Percentiles rank a stretch among this genome's conserved stretches.
Evolutionary conservation across 176 grass and related monocot genomes (phyloP).

Genomic region (Phoenix dactylifera): DNA sequence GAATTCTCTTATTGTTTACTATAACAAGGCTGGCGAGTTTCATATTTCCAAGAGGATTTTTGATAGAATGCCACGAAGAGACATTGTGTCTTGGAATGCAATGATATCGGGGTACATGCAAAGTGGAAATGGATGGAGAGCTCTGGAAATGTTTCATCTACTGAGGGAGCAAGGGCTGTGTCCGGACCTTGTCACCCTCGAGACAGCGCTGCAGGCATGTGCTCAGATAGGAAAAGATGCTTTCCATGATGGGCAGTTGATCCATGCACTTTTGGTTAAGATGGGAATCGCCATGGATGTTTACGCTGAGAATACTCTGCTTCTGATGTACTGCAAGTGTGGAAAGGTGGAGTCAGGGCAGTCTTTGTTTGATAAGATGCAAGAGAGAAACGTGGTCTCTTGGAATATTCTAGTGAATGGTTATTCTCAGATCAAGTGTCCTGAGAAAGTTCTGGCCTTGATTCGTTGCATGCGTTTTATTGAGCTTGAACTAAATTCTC

Average conservation of each 20-base stretch:
- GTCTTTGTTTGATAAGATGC: slow-evolving; percentile 11
- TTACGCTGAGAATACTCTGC: slow-evolving; percentile 10
- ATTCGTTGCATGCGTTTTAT: not conserved
- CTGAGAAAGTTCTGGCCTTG: slow-evolving; percentile 3
- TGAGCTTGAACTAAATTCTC: slow-evolving; percentile 11
- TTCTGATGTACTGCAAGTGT: slow-evolving; percentile 18
- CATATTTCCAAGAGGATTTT: slow-evolving; percentile 17
- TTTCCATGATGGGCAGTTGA: not conserved
- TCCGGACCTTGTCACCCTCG: not conserved
- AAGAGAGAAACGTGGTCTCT: slow-evolving; percentile 14
- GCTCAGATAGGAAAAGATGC: slow-evolving; percentile 10
- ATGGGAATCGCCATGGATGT: slow-evolving; percentile 1
- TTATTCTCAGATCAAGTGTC: slow-evolving; percentile 8
- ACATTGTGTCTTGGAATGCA: slow-evolving; percentile 18
- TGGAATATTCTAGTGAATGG: slow-evolving; percentile 19
- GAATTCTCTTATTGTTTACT: slow-evolving; percentile 23
- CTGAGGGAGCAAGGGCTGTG: not conserved
- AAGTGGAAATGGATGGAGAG: slow-evolving; percentile 5
- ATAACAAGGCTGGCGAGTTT: slow-evolving; percentile 9
- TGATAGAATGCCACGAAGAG: slow-evolving; percentile 2
- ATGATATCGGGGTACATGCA: slow-evolving; percentile 12
- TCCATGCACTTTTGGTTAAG: slow-evolving; percentile 8
- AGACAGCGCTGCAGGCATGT: slow-evolving; percentile 10
- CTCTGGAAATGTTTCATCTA: slow-evolving; percentile 11
- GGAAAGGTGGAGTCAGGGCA: not conserved